Conservation (phyloP, 805 yeast species). For the Komagataella kurtzmanii region DNA sequence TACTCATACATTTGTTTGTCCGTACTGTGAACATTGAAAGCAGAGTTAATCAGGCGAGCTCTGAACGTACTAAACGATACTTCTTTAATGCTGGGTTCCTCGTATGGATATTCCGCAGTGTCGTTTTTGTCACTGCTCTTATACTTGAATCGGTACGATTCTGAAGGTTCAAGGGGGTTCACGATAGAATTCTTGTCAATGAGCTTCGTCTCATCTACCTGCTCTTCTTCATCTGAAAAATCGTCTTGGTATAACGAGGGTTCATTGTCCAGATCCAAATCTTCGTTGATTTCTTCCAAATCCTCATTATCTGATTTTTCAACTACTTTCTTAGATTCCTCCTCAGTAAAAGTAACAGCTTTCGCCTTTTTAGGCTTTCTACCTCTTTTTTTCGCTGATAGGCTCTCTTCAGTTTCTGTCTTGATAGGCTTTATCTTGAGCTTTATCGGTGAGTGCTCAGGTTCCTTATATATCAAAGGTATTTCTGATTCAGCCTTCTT, state of each 20-base stretch:
- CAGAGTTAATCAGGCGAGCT: neutral
- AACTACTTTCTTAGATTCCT: neutral
- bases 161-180: neutral
- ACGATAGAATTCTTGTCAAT: neutral
- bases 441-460: neutral
- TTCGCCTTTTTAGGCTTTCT: conserved; percentile 1
- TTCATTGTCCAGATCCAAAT: conserved; percentile 11
- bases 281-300: conserved; percentile 5
- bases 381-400: conserved; percentile 2
- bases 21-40: neutral
- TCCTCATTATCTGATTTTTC: conserved; percentile 5
- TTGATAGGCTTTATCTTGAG: conserved; percentile 3
- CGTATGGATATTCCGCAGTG: neutral
- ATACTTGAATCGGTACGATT: neutral
- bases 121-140: neutral
- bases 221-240: conserved; percentile 6
- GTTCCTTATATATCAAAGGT: neutral
- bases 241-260: neutral
- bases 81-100: neutral
- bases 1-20: neutral
- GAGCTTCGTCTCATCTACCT: conserved; percentile 7
- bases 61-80: neutral
- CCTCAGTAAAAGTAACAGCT: neutral
- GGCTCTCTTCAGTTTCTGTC: conserved; percentile 2
- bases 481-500: conserved; percentile 15